These are phyloP conservation scores for Diacronema lutheri DNA, from an alignment of 78 protist genomes.

Conservation along the genomic window DNA sequence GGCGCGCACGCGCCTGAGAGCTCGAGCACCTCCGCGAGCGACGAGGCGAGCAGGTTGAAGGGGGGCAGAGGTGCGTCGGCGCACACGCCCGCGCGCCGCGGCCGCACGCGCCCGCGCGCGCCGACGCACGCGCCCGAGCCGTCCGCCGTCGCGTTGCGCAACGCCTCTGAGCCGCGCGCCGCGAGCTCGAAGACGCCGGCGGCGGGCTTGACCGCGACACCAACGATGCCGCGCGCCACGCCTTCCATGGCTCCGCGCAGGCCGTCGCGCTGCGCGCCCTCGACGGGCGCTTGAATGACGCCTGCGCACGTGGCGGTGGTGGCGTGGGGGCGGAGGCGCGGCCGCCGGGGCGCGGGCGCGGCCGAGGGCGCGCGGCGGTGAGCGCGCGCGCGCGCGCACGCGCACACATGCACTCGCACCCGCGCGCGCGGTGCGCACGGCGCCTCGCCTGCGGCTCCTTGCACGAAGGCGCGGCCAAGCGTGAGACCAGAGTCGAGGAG, in stretches of 20 bases:
- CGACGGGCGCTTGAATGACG: background rate
- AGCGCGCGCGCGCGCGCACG: too few relatives aligned
- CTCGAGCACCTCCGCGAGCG: background rate
- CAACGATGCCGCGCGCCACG: slow-evolving; percentile 6
- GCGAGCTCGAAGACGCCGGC: slow-evolving; percentile 16
- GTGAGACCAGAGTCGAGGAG: background rate
- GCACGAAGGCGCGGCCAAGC: background rate
- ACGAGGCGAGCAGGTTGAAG: background rate
- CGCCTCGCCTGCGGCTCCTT: background rate
- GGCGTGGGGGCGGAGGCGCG: too few relatives aligned
- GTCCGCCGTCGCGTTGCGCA: background rate
- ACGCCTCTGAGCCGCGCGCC: background rate
- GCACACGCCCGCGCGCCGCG: background rate
- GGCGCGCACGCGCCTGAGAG: background rate
- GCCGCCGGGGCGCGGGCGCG: too few relatives aligned
- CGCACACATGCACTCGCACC: too few relatives aligned
- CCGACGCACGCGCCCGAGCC: background rate
- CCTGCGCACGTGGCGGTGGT: too few relatives aligned
- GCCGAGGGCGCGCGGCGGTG: too few relatives aligned
- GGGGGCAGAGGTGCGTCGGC: background rate
- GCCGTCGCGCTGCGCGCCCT: slow-evolving; percentile 1
- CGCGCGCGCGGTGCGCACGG: too few relatives aligned
- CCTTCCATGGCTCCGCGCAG: background rate
- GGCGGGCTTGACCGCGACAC: slow-evolving; percentile 23
- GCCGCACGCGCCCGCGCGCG: background rate